Conservation (phyloP, 2,329 filamentous ascomycete genomes). For the Neocucurbitaria cava region DNA sequence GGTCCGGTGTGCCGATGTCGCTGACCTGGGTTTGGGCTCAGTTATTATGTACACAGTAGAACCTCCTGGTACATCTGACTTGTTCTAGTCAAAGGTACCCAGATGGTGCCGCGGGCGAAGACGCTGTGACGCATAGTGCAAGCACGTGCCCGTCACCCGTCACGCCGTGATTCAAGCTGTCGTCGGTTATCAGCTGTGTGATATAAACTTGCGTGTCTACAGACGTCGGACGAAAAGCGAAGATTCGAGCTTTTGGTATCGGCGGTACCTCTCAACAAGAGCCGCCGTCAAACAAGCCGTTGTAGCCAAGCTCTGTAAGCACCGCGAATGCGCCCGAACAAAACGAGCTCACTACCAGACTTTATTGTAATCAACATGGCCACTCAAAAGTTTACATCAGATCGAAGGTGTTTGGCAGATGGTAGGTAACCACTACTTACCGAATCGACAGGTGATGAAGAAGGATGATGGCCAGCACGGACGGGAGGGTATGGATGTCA, state of each 20-base stretch:
- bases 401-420: not conserved
- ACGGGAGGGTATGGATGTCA: too few species aligned
- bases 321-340: conserved; percentile 10
- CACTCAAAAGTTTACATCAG: not conserved
- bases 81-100: not conserved
- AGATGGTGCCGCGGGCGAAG: not conserved
- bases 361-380: not conserved
- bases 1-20: conserved; percentile 17
- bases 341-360: not conserved
- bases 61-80: not conserved
- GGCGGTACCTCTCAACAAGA: not conserved
- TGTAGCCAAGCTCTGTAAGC: conserved; percentile 7
- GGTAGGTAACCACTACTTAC: too few species aligned
- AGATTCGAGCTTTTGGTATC: not conserved
- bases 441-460: not conserved
- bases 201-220: not conserved
- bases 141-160: not conserved
- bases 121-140: not conserved
- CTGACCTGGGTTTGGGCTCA: not conserved
- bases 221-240: conserved; percentile 4
- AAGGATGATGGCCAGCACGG: not conserved
- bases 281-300: conserved; percentile 16
- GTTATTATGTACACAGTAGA: not conserved
- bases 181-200: not conserved
- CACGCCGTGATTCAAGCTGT: not conserved